A percentile compares a stretch with the other conserved stretches of the same genome.
phyloP scores from a whole-genome alignment of 495 filamentous ascomycete species.

The Aspergillus saccharolyticus region DNA sequence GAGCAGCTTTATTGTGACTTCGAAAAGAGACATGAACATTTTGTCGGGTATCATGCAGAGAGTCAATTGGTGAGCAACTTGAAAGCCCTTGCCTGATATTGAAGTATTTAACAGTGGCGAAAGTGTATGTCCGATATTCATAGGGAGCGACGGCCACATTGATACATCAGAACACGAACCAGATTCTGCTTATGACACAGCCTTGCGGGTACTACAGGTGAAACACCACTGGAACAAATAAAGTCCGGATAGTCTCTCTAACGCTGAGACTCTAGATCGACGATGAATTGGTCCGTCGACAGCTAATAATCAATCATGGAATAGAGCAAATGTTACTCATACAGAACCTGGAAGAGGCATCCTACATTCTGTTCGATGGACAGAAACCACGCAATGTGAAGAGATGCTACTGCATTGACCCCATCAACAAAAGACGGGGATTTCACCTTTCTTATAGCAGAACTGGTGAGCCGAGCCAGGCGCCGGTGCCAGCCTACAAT shows the following conservation, averaged over 20 bases:
- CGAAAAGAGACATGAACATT: constrained; percentile 59
- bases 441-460: constrained; percentile 54
- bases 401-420: constrained; percentile 59
- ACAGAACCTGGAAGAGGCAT: constrained; percentile 57
- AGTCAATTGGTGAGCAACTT: constrained; percentile 43
- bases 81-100: not conserved
- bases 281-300: constrained; percentile 67
- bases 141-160: constrained; percentile 55
- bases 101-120: constrained; percentile 18
- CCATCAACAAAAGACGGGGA: constrained; percentile 57
- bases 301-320: constrained; percentile 73
- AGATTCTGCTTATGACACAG: constrained; percentile 64
- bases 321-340: constrained; percentile 86
- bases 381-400: constrained; percentile 62
- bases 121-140: constrained; percentile 58
- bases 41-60: constrained; percentile 60
- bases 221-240: not conserved
- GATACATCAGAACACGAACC: constrained; percentile 68
- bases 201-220: constrained; percentile 68
- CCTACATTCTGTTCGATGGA: constrained; percentile 63
- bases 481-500: constrained; percentile 46
- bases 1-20: constrained; percentile 75
- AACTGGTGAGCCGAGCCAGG: constrained; percentile 49
- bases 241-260: not conserved
- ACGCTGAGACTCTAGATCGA: constrained; percentile 54